These are phyloP conservation scores for Guyanaporus albipodus DNA, from an alignment of 768 basidiomycete species.

Conservation along the genomic window DNA sequence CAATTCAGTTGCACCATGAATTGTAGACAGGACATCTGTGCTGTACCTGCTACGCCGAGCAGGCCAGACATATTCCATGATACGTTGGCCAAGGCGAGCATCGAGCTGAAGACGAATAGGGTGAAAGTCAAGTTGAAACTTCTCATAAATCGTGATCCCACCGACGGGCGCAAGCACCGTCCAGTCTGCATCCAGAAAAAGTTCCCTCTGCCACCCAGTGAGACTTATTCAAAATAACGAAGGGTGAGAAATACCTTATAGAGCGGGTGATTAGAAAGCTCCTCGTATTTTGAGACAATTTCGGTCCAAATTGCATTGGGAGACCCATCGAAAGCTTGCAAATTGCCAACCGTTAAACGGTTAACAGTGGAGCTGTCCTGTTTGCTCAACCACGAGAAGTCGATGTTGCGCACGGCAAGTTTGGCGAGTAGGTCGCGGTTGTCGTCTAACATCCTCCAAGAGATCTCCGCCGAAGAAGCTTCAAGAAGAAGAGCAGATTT, in stretches of 20 bases:
- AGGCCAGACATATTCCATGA: conserved; percentile 90
- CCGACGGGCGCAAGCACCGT: conserved; percentile 85
- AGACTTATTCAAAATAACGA: background rate
- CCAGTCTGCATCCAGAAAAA: conserved; percentile 80
- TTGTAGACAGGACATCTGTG: background rate
- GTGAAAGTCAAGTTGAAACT: conserved; percentile 77
- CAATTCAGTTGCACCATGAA: conserved; percentile 12
- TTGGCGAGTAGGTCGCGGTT: conserved; percentile 73
- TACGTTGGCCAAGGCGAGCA: conserved; percentile 69
- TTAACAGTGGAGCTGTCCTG: conserved; percentile 87
- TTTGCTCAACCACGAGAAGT: conserved; percentile 80
- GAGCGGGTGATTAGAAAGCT: conserved; percentile 65
- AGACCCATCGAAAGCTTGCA: conserved; percentile 84
- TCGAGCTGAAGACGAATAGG: conserved; percentile 87
- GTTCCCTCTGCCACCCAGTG: conserved; percentile 45
- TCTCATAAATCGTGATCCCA: conserved; percentile 85
- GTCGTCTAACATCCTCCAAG: conserved; percentile 87
- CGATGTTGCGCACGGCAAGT: conserved; percentile 72
- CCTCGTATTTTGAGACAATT: conserved; percentile 76
- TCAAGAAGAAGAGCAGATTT: conserved; percentile 80
- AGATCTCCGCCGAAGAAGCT: conserved; percentile 80
- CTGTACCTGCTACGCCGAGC: conserved; percentile 41
- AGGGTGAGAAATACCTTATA: conserved; percentile 48
- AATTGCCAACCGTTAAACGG: conserved; percentile 66
- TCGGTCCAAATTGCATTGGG: conserved; percentile 82